phyloP scores from a whole-genome alignment of 2,329 filamentous ascomycete species.

The Arthrobotrys sinensis region DNA sequence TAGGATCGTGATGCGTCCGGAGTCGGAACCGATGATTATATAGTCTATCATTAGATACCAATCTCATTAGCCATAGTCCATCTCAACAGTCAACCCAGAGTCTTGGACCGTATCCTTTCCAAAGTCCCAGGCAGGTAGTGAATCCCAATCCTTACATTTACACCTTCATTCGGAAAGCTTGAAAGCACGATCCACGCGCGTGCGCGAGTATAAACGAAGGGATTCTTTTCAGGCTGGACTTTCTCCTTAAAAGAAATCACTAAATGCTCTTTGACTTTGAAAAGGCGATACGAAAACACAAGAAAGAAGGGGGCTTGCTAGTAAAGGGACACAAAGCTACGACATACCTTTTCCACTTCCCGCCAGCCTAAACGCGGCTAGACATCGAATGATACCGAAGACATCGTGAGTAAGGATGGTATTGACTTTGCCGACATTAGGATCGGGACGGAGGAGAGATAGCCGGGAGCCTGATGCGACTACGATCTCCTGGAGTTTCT shows the following conservation, averaged over 20 bases:
- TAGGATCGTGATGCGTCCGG: constrained; percentile 91
- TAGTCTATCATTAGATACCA: constrained; percentile 77
- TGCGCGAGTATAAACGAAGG: constrained; percentile 65
- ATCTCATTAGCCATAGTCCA: constrained; percentile 47
- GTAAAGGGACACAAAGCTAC: constrained; percentile 59
- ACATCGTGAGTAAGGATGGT: constrained; percentile 92
- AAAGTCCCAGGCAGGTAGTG: constrained; percentile 39
- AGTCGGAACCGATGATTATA: constrained; percentile 94
- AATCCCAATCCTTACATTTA: constrained; percentile 47
- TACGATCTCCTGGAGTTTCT: constrained; percentile 97
- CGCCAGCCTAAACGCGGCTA: constrained; percentile 90
- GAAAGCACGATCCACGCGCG: constrained; percentile 24
- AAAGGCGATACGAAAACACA: constrained; percentile 68
- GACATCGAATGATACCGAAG: constrained; percentile 92
- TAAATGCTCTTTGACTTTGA: constrained; percentile 75
- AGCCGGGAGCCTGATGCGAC: constrained; percentile 92
- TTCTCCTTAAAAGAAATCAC: constrained; percentile 73
- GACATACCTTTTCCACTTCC: constrained; percentile 95
- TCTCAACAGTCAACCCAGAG: constrained; percentile 48
- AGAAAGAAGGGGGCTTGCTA: constrained; percentile 19
- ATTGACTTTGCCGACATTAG: constrained; percentile 85
- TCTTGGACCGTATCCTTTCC: background rate
- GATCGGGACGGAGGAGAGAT: constrained; percentile 87
- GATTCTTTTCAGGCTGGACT: constrained; percentile 68
- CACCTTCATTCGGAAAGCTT: constrained; percentile 49